Base-by-base conservation (phyloP, 2,329 filamentous ascomycete species). In the Davidsoniella australis region DNA sequence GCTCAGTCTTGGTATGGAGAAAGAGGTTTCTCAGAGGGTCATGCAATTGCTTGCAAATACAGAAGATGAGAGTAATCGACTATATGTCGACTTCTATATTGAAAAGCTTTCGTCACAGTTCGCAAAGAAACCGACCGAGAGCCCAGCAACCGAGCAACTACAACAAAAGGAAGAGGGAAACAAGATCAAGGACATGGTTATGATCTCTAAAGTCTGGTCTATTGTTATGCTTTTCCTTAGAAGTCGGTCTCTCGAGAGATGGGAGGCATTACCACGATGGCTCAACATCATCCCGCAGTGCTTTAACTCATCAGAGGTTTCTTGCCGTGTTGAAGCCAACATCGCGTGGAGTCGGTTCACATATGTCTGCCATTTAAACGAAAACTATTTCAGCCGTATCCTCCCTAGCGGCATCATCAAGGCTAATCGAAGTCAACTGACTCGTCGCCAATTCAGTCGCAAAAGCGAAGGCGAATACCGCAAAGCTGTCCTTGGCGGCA, bases 181-280 rank as follows among this genome's bases (percentile, higher is more conserved):
- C 16, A 50, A 47, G 36, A 41, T 52, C 17, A 48, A 54, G 42
- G 54, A 55, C 7, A 51, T 54, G 20, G 62, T 70, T 0, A 70
- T 76, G 38, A 87, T 94, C 0, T 88, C 91, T 5, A 83, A 87
- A 55, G 85, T 96, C 18, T 96, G 89, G 89, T 82, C 83, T 52
- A 75, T 86, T 36, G 69, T 94, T 2, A 76, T 89, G 5, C 71
- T 94, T 2, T 77, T 94, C 49, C 68, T 95, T 44, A 78, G 82
- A 65, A 77, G 65, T 63, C 47, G 49, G 14, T 78, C 61, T 55
- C 70, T 68, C 58, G 77, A 67, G 55, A 79, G 60, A 66, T 96
- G 89, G 84, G 71, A 80, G 29, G 76, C 82, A 58, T 78, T 86
- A 54, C 73, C 70, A 24, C 70, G 74, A 5, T 95, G 86, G 83